phyloP scores from a whole-genome alignment of 768 basidiomycete species.

The Xerocomus spinulosus region DNA sequence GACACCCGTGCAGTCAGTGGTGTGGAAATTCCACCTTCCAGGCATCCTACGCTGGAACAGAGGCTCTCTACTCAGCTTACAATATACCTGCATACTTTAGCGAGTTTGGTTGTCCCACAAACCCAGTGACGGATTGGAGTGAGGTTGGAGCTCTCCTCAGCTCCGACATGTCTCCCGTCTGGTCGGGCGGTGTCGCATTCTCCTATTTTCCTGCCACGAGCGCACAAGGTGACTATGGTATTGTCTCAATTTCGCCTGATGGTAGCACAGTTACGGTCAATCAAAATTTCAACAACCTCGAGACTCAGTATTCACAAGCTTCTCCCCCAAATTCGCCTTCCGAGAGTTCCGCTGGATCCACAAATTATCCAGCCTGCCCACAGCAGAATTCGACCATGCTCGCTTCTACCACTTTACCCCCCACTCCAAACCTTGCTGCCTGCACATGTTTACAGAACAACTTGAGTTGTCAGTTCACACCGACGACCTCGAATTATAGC shows the following conservation, averaged over 20 bases:
- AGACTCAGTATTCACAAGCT: constrained; percentile 54
- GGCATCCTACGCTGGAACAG: constrained; percentile 51
- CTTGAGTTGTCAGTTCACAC: constrained; percentile 72
- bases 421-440: constrained; percentile 77
- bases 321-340: constrained; percentile 62
- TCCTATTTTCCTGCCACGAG: constrained; percentile 85
- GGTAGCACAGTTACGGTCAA: constrained; percentile 61
- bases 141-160: constrained; percentile 74
- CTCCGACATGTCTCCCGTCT: constrained; percentile 66
- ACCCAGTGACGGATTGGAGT: constrained; percentile 66
- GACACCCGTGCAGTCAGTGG: constrained; percentile 57
- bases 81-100: constrained; percentile 88
- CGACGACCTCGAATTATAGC: constrained; percentile 55
- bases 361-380: constrained; percentile 59
- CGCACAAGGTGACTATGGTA: constrained; percentile 72
- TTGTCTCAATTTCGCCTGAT: constrained; percentile 72
- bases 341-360: constrained; percentile 46
- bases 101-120: constrained; percentile 75
- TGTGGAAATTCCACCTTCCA: constrained; percentile 66
- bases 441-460: constrained; percentile 69
- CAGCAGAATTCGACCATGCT: constrained; percentile 51
- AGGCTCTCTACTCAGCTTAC: constrained; percentile 53
- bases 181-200: constrained; percentile 88
- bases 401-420: constrained; percentile 68
- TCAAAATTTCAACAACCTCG: constrained; percentile 64